Evolutionary conservation across 805 yeast species (phyloP).

Genomic region (Saitoella complicata): DNA sequence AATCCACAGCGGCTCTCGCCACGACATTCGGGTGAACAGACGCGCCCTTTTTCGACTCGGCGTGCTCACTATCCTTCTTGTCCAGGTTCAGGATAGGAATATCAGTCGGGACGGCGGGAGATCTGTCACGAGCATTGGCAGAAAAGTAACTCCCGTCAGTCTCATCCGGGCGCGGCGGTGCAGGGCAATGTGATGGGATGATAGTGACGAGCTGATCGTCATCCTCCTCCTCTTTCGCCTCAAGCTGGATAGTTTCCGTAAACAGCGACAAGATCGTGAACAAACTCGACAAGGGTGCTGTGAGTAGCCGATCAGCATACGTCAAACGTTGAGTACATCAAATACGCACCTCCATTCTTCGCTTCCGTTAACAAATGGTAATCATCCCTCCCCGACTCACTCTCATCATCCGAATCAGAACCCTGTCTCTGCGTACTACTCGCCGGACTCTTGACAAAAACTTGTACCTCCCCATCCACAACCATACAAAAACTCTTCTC

Average conservation of each 20-base stretch:
- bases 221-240: neutral
- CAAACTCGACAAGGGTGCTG: slow-evolving; percentile 64
- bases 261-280: slow-evolving; percentile 66
- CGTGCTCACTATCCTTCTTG: too few species aligned
- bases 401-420: slow-evolving; percentile 1
- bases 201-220: too few species aligned
- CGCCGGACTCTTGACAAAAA: slow-evolving; percentile 35
- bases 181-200: too few species aligned
- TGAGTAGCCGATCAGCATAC: neutral
- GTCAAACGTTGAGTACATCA: neutral
- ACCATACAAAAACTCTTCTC: slow-evolving; percentile 78
- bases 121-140: too few species aligned
- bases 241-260: slow-evolving; percentile 27
- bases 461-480: slow-evolving; percentile 78
- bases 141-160: too few species aligned
- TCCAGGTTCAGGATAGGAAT: too few species aligned
- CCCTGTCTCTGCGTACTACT: neutral
- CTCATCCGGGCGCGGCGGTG: too few species aligned
- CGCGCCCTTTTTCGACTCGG: too few species aligned
- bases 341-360: slow-evolving; percentile 9
- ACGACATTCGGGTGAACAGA: slow-evolving; percentile 29
- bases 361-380: slow-evolving; percentile 16
- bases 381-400: neutral
- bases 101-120: too few species aligned
- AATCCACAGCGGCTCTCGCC: slow-evolving; percentile 56